Evolutionary conservation across 768 basidiomycete genomes (phyloP), one percentile per base, ranked within the genome.

Genomic region (Gautieria morchelliformis): DNA sequence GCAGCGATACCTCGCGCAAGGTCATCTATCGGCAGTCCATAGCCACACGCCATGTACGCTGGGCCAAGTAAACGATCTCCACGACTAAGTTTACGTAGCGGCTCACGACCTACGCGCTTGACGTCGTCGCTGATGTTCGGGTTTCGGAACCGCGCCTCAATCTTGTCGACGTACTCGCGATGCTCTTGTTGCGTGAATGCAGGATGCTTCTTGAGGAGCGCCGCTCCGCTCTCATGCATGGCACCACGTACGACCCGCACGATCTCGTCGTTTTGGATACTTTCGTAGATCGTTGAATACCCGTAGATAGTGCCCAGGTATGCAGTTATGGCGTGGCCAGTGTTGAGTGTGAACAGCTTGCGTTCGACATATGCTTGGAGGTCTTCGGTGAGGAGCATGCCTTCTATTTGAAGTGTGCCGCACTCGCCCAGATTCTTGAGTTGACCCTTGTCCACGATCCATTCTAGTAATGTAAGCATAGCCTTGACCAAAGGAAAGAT

Each of bases 281-380:
- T 67, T 22, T 62, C 62, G 59, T 69, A 67, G 60, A 73, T 69
- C 20, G 70, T 71, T 39, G 32, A 35, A 27, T 66, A 59, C 22
- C 66, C 64, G 40, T 68, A 61, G 42, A 72, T 61, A 60, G 66
- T 65, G 17, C 73, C 73, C 42, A 75, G 71, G 62, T 73, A 75
- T 6, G 72, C 73, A 27, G 65, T 61, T 53, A 69, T 69, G 5
- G 71, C 72, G 61, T 75, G 73, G 4, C 72, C 73, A 48, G 69
- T 69, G 61, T 75, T 75, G 49, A 75, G 70, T 33, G 73, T 73
- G 66, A 71, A 75, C 47, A 75, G 71, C 61, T 75, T 75, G 59
- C 73, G 70, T 61, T 75, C 71, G 61, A 73, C 66, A 61, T 71
- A 75, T 42, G 68, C 65, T 15, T 63, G 49, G 32, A 75, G 69